Base-by-base conservation (phyloP, 768 basidiomycete genomes). In the Podaxis sp. region DNA sequence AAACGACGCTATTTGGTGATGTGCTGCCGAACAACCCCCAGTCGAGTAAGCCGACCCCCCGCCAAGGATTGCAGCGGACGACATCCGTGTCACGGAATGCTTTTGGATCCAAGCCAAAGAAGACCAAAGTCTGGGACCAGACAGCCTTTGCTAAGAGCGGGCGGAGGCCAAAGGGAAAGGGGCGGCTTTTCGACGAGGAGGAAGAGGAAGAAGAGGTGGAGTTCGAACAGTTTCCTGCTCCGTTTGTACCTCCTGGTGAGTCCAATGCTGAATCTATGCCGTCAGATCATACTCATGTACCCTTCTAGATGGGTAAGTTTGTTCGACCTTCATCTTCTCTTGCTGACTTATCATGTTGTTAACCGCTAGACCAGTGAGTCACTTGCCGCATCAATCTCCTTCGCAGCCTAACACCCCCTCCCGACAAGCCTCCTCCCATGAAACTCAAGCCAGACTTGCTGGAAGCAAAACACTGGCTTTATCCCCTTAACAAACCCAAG, bases 61-160 rank as follows among this genome's bases (percentile, higher is more conserved):
- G 76, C 4, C 64, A 77, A 38, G 77, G 77, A 62, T 70, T 61
- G n/a, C 60, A 65, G 21, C 50, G 76, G 57, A 74, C 76, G 14
- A 82, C 78, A 63, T 80, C 84, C 0, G 70, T 72, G 16, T 62
- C 76, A 5, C 71, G 75, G 13, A 77, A 77, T 62, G 69, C 72
- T 0, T 86, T 84, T 61, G 83, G 84, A 7, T 79, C 82, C 51
- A 83, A 83, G 60, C 78, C 83, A 4, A 78, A 78, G 18, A 87
- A 89, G 71, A 84, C 81, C 0, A 98, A 96, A 76, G 77, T 79
- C 50, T 99, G 97, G 97, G 94, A 98, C 69, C 88, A 92, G 23
- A 93, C 95, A 0, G 85, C 78, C 11, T 96, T 91, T 67, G 88
- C 94, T 4, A 90, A 92, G 74, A 84, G 88, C 3, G 94, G 93